Conservation (phyloP, 148 eudicot species). For the Nyssa sinensis region DNA sequence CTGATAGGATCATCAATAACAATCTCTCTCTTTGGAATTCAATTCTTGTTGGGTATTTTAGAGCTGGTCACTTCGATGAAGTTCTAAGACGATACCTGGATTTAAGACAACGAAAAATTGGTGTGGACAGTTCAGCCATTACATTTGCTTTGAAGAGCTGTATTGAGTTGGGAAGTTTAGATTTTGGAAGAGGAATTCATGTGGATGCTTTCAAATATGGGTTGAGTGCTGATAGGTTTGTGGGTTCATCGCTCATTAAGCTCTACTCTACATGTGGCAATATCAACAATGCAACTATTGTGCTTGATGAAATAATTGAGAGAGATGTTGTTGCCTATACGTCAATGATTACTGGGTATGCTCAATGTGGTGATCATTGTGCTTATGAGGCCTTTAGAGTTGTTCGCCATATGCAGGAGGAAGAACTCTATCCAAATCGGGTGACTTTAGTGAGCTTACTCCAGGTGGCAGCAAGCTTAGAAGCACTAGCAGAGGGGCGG, state of each 20-base stretch:
- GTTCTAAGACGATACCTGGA: conserved; percentile 20
- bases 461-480: conserved; percentile 16
- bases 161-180: conserved; percentile 14
- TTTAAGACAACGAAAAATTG: conserved; percentile 13
- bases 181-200: conserved; percentile 21
- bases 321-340: conserved; percentile 30
- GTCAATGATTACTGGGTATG: conserved; percentile 24
- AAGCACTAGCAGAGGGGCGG: conserved; percentile 15
- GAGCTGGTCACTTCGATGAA: conserved; percentile 21
- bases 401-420: conserved; percentile 16
- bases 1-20: conserved; percentile 6
- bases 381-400: conserved; percentile 21
- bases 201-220: conserved; percentile 25
- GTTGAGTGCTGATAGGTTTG: conserved; percentile 17
- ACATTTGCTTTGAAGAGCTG: conserved; percentile 24
- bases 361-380: conserved; percentile 12
- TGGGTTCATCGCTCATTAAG: conserved; percentile 27
- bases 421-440: conserved; percentile 27
- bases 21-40: conserved; percentile 23
- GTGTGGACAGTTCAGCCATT: conserved; percentile 20
- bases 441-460: conserved; percentile 30
- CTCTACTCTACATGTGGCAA: conserved; percentile 12
- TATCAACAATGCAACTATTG: conserved; percentile 21
- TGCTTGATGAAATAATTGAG: conserved; percentile 28
- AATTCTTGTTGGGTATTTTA: conserved; percentile 24